Evolutionary conservation across 1,284 basidiomycete genomes (phyloP).

Genomic region (Cryptococcus depauperatus): DNA sequence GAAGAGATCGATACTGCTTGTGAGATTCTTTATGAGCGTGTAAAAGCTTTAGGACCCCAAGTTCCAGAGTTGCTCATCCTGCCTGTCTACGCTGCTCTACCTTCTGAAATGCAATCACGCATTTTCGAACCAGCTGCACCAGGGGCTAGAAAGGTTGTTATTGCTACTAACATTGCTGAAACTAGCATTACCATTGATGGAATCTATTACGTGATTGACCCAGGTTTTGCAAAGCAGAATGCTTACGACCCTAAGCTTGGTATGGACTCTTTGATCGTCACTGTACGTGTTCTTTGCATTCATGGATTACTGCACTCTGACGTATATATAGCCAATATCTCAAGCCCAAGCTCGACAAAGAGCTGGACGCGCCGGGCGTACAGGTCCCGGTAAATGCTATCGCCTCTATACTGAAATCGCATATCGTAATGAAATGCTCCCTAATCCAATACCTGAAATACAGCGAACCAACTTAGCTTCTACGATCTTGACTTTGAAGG

Average conservation of each 20-base stretch:
- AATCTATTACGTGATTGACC: conserved; percentile 98
- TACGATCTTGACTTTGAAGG: conserved; percentile 92
- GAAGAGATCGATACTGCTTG: conserved; percentile 98
- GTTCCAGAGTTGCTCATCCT: conserved; percentile 94
- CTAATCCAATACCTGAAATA: conserved; percentile 96
- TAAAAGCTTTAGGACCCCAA: conserved; percentile 94
- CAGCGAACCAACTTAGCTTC: conserved; percentile 88
- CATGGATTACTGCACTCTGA: conserved; percentile 1
- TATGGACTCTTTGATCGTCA: conserved; percentile 98
- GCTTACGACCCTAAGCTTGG: conserved; percentile 94
- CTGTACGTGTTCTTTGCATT: conserved; percentile 44
- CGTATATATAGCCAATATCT: conserved; percentile 68
- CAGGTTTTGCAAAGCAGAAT: conserved; percentile 98
- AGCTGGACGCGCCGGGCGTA: conserved; percentile 90
- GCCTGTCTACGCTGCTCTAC: conserved; percentile 94
- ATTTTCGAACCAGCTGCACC: conserved; percentile 98
- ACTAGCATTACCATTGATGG: conserved; percentile 97
- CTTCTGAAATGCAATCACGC: conserved; percentile 92
- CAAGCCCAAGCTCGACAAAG: conserved; percentile 96
- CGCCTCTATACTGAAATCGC: conserved; percentile 96
- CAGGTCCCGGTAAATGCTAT: conserved; percentile 97
- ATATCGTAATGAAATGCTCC: conserved; percentile 96
- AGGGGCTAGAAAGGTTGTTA: conserved; percentile 91
- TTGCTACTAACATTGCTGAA: conserved; percentile 98
- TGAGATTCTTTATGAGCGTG: conserved; percentile 94